phyloP scores from a whole-genome alignment of 805 yeast genomes.

The Saccharomycopsis sp. region DNA sequence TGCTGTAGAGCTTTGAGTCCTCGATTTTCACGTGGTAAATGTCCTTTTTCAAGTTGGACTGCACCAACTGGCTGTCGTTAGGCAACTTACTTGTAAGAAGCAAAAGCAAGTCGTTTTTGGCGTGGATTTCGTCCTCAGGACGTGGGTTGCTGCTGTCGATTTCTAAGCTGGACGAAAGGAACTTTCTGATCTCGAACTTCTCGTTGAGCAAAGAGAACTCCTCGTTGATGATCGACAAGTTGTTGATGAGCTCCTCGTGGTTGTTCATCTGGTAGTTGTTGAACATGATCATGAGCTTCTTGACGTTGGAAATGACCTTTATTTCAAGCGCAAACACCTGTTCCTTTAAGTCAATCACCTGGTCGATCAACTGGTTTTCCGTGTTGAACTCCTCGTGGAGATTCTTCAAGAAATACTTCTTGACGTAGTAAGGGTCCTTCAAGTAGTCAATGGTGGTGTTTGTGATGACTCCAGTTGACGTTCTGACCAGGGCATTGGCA shows the following conservation, averaged over 20 bases:
- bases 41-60: conserved; percentile 10
- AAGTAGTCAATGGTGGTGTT: conserved; percentile 10
- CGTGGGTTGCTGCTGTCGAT: background rate
- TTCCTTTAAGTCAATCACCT: conserved; percentile 17
- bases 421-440: conserved; percentile 21
- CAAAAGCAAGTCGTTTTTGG: conserved; percentile 14
- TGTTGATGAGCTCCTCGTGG: conserved; percentile 17
- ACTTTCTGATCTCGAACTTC: conserved; percentile 19
- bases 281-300: conserved; percentile 17
- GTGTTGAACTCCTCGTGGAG: conserved; percentile 14
- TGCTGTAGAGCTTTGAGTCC: conserved; percentile 8
- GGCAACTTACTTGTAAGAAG: conserved; percentile 19
- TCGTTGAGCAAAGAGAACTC: conserved; percentile 17
- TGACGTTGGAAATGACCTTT: conserved; percentile 13
- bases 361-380: conserved; percentile 15
- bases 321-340: conserved; percentile 19
- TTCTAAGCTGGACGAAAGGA: conserved; percentile 12
- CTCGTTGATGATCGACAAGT: conserved; percentile 9
- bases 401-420: conserved; percentile 18
- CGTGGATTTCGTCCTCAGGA: background rate
- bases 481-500: background rate
- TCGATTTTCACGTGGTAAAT: conserved; percentile 12
- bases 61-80: conserved; percentile 10
- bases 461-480: conserved; percentile 3
- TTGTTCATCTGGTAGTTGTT: conserved; percentile 18